A percentile compares a stretch with the other conserved stretches of the same genome.
These are phyloP conservation scores for Cladorrhinum sp. DNA, from an alignment of 2,329 filamentous ascomycete genomes.

Conservation along the genomic window DNA sequence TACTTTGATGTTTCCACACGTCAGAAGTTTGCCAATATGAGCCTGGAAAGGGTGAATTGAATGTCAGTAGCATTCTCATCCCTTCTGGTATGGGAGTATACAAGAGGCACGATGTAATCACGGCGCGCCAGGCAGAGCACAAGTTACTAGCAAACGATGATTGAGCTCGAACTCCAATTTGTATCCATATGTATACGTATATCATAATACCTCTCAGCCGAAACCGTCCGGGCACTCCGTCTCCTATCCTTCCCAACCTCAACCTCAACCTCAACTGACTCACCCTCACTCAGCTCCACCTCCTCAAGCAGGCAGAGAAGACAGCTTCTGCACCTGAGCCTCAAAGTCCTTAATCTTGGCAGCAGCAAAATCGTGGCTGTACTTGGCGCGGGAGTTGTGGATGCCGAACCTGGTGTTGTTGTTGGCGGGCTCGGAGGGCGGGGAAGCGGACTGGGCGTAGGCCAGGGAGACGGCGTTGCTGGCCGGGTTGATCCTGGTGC, in stretches of 20 bases:
- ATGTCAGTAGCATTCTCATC: too few species aligned
- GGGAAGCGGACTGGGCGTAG: conserved; percentile 25
- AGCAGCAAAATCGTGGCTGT: conserved; percentile 26
- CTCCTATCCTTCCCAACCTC: too few species aligned
- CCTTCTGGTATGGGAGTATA: too few species aligned
- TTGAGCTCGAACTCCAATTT: too few species aligned
- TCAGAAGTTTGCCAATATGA: too few species aligned
- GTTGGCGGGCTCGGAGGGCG: conserved; percentile 28
- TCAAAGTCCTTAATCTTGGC: conserved; percentile 31
- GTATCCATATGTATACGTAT: neutral
- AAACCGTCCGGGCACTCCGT: too few species aligned
- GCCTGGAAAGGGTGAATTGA: too few species aligned
- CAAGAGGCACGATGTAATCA: too few species aligned
- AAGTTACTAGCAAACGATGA: too few species aligned
- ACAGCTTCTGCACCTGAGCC: conserved; percentile 23
- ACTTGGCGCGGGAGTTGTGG: conserved; percentile 30
- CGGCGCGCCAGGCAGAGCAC: too few species aligned
- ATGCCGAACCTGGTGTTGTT: conserved; percentile 30
- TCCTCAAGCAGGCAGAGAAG: neutral
- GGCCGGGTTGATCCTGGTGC: conserved; percentile 29
- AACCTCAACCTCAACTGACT: neutral
- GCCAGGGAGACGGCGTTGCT: conserved; percentile 27
- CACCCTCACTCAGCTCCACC: neutral
- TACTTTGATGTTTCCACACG: too few species aligned
- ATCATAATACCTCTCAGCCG: neutral